phyloP scores from a whole-genome alignment of 1,284 basidiomycete species.

The Phlebopus sp. region DNA sequence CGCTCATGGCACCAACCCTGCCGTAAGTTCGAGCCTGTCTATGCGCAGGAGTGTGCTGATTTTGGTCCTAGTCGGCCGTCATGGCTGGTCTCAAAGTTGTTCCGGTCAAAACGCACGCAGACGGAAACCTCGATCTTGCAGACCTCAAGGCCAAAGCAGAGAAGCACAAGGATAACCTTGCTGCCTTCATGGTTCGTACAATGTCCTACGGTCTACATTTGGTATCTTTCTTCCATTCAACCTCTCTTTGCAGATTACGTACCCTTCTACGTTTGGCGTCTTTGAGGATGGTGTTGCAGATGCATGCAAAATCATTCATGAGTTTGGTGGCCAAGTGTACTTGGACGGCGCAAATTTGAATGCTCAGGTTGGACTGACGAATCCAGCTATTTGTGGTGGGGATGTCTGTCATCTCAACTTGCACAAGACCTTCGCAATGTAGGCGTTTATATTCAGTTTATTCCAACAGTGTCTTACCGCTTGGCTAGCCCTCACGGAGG shows the following conservation, averaged over 20 bases:
- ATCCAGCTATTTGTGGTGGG: conserved; percentile 93
- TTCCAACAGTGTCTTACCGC: conserved; percentile 9
- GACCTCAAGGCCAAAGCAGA: conserved; percentile 88
- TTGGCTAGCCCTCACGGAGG: conserved; percentile 85
- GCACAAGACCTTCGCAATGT: conserved; percentile 96
- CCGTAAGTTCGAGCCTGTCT: conserved; percentile 48
- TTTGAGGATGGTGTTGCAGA: conserved; percentile 92
- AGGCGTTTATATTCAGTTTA: conserved; percentile 15
- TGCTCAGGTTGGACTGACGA: conserved; percentile 93
- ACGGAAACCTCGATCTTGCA: conserved; percentile 87
- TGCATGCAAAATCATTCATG: conserved; percentile 92
- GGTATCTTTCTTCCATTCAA: background rate
- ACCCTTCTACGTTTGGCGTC: conserved; percentile 96
- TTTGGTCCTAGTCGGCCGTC: conserved; percentile 70
- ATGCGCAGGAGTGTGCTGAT: conserved; percentile 10
- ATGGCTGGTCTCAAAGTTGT: conserved; percentile 98
- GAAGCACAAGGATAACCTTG: conserved; percentile 88
- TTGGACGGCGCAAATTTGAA: conserved; percentile 97
- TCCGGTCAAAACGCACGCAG: conserved; percentile 82
- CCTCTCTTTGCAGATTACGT: conserved; percentile 63
- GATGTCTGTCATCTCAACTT: conserved; percentile 98
- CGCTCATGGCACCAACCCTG: conserved; percentile 95
- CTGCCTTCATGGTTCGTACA: conserved; percentile 88
- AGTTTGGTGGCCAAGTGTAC: conserved; percentile 96
- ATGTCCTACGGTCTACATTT: conserved; percentile 20